A percentile compares a stretch with the other conserved stretches of the same genome.
Conservation (phyloP, 192 early-diverging fungal genomes). For the Dissophora globulifera region DNA sequence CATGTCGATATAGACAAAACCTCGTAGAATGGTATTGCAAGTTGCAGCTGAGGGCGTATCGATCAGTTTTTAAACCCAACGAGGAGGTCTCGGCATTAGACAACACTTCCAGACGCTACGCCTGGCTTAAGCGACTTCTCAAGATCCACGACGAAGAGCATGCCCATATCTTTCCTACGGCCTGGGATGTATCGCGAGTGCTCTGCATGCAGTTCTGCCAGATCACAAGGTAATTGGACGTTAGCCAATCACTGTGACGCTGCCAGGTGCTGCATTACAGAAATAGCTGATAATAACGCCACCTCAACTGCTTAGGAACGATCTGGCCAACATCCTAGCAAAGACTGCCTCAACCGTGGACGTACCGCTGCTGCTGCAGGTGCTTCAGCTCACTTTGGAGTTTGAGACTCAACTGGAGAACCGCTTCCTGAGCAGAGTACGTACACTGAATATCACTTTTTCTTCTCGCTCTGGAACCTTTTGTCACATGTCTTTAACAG, state of each 20-base stretch:
- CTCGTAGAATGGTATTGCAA: constrained; percentile 86
- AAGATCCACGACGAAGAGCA: constrained; percentile 93
- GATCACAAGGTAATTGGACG: constrained; percentile 73
- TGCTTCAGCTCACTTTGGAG: constrained; percentile 85
- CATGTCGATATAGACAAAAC: constrained; percentile 59
- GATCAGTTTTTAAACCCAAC: constrained; percentile 77
- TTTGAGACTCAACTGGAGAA: constrained; percentile 89
- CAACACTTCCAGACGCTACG: constrained; percentile 87
- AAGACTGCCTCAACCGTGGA: constrained; percentile 63
- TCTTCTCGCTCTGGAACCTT: neutral
- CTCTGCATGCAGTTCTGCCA: constrained; percentile 83
- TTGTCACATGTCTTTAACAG: neutral
- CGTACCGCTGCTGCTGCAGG: constrained; percentile 78
- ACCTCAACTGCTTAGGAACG: constrained; percentile 60
- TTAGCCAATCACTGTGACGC: neutral
- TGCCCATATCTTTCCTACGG: constrained; percentile 78
- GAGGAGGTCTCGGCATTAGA: constrained; percentile 86
- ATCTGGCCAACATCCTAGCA: constrained; percentile 74
- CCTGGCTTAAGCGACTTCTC: constrained; percentile 91
- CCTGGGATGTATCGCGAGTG: constrained; percentile 80
- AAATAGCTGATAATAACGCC: no score
- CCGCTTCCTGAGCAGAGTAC: constrained; percentile 70
- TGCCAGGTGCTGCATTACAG: no score
- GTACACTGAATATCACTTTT: neutral
- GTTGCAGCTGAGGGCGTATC: constrained; percentile 84